These are phyloP conservation scores for Fonsecaea pedrosoi DNA, from an alignment of 2,329 filamentous ascomycete species.

Conservation along the genomic window DNA sequence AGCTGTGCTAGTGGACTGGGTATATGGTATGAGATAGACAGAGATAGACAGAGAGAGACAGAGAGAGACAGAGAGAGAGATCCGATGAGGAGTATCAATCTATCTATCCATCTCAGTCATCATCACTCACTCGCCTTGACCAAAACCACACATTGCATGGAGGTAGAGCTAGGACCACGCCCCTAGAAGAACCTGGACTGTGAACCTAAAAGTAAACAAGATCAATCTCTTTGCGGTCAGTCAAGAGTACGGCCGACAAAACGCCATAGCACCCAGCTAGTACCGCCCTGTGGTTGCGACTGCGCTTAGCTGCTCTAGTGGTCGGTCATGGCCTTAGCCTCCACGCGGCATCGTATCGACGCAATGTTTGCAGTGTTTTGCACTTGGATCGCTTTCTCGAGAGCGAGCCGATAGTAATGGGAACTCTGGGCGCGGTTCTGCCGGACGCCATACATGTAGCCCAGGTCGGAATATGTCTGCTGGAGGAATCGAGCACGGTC, in stretches of 20 bases:
- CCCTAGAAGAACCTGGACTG: too few relatives aligned
- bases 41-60: too few relatives aligned
- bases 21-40: too few relatives aligned
- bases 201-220: too few relatives aligned
- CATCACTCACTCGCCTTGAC: too few relatives aligned
- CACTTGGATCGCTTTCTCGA: slow-evolving; percentile 19
- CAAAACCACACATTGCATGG: too few relatives aligned
- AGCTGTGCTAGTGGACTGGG: too few relatives aligned
- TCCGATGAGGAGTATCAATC: too few relatives aligned
- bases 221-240: too few relatives aligned
- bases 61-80: too few relatives aligned
- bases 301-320: not conserved
- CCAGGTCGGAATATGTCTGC: slow-evolving; percentile 22
- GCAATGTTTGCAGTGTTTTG: slow-evolving; percentile 12
- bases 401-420: slow-evolving; percentile 9
- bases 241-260: slow-evolving; percentile 19
- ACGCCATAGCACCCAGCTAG: slow-evolving; percentile 15
- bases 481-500: slow-evolving; percentile 11
- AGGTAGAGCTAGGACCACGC: too few relatives aligned
- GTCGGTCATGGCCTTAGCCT: not conserved
- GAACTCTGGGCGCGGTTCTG: slow-evolving; percentile 9
- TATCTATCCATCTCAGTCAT: too few relatives aligned
- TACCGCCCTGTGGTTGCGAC: not conserved
- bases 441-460: slow-evolving; percentile 6
- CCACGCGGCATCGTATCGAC: slow-evolving; percentile 16